Conservation (phyloP, 2,329 filamentous ascomycete genomes). For the Ascochyta lentis region DNA sequence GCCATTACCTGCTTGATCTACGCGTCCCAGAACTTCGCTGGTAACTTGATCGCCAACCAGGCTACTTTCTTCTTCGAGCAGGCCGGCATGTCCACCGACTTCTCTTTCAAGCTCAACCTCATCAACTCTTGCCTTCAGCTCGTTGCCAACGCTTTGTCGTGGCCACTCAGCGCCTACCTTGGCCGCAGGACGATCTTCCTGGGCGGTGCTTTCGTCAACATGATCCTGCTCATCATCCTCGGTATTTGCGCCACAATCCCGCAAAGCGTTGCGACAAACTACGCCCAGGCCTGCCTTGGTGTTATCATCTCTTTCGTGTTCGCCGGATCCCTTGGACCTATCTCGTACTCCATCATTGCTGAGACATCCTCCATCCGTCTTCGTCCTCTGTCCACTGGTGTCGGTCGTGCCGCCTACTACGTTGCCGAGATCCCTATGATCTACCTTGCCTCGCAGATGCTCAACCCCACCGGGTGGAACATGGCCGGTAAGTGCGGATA, state of each 20-base stretch:
- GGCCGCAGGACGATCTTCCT: conserved; percentile 70
- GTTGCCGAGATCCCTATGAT: conserved; percentile 69
- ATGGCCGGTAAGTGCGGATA: conserved; percentile 43
- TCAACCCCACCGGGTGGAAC: conserved; percentile 54
- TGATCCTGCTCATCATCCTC: conserved; percentile 61
- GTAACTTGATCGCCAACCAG: conserved; percentile 68
- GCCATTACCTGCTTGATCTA: conserved; percentile 63
- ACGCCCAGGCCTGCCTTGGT: conserved; percentile 67
- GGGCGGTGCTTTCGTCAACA: conserved; percentile 63
- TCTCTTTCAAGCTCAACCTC: conserved; percentile 67
- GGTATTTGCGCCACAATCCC: conserved; percentile 64
- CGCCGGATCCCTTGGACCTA: conserved; percentile 67
- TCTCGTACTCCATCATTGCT: conserved; percentile 70
- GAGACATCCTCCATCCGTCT: conserved; percentile 71
- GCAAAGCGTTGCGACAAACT: conserved; percentile 49
- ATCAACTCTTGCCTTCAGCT: conserved; percentile 68
- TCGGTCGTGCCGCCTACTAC: conserved; percentile 69
- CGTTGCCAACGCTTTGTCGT: conserved; percentile 69
- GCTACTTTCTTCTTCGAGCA: conserved; percentile 68
- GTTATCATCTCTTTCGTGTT: conserved; percentile 71
- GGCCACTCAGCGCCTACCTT: conserved; percentile 69
- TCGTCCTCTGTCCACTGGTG: conserved; percentile 66
- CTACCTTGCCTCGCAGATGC: conserved; percentile 63
- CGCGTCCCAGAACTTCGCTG: conserved; percentile 64
- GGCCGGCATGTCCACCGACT: conserved; percentile 63